Evolutionary conservation across 805 yeast species (phyloP).

Genomic region (Starmerella floris): DNA sequence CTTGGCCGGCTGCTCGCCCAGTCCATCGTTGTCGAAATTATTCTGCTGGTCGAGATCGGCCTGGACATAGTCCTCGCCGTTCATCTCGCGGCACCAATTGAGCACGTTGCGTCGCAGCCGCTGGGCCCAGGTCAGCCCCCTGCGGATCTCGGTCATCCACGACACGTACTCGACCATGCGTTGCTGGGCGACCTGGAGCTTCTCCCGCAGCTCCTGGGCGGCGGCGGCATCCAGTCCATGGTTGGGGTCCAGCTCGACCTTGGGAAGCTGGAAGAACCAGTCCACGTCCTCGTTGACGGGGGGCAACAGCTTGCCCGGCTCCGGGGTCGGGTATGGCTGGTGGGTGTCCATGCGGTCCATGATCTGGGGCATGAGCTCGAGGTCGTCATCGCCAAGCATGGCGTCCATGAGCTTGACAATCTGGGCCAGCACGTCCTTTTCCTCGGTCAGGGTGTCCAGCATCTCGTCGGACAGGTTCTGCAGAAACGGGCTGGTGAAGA

Average conservation of each 20-base stretch:
- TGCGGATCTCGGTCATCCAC: slow-evolving; percentile 58
- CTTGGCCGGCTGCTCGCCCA: slow-evolving; percentile 16
- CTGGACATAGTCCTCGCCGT: slow-evolving; percentile 44
- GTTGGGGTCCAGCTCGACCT: slow-evolving; percentile 35
- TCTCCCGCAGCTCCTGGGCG: slow-evolving; percentile 59
- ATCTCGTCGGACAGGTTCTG: slow-evolving; percentile 56
- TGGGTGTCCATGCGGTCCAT: slow-evolving; percentile 5
- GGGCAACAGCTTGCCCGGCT: slow-evolving; percentile 9
- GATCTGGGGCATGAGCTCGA: slow-evolving; percentile 12
- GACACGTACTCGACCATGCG: slow-evolving; percentile 77
- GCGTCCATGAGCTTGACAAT: slow-evolving; percentile 60
- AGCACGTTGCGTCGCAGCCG: slow-evolving; percentile 54
- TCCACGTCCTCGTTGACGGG: slow-evolving; percentile 4
- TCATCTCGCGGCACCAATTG: slow-evolving; percentile 78
- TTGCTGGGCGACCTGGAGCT: slow-evolving; percentile 66
- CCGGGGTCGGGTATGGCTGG: slow-evolving; percentile 10
- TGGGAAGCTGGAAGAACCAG: slow-evolving; percentile 49
- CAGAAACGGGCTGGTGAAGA: slow-evolving; percentile 47
- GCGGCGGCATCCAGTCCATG: slow-evolving; percentile 41
- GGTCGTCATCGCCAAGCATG: slow-evolving; percentile 78
- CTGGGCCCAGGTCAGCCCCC: slow-evolving; percentile 66
- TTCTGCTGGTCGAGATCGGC: slow-evolving; percentile 24
- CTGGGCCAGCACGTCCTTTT: slow-evolving; percentile 62
- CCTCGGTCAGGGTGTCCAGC: slow-evolving; percentile 64
- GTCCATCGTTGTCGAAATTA: slow-evolving; percentile 15